Evolutionary conservation across 179 eudicot species (phyloP).

Genomic region (Beta lomatogona): DNA sequence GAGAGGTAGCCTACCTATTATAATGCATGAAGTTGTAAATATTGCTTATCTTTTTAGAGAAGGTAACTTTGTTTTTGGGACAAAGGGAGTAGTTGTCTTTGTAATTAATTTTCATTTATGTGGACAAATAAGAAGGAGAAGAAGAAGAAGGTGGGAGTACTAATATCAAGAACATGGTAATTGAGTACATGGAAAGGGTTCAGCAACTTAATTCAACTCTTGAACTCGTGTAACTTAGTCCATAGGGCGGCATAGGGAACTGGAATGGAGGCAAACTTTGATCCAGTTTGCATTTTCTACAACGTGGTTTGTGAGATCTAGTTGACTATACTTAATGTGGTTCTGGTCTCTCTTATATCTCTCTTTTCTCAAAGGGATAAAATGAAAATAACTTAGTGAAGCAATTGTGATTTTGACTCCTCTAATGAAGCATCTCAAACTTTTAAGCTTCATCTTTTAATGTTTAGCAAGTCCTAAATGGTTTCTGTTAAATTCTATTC

Average conservation of each 20-base stretch:
- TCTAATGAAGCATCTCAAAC: not conserved
- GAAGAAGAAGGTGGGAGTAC: not conserved
- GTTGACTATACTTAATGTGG: not conserved
- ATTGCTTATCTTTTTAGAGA: not conserved
- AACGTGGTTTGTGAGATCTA: not conserved
- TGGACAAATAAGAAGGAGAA: not conserved
- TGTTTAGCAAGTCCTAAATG: not conserved
- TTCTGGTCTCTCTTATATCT: not conserved
- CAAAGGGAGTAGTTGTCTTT: not conserved
- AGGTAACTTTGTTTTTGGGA: not conserved
- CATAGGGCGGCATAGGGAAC: not conserved
- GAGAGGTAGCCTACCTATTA: too few species aligned
- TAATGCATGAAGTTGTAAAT: not conserved
- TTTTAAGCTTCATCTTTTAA: not conserved
- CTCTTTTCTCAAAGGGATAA: too few species aligned
- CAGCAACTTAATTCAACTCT: not conserved
- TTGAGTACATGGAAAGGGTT: not conserved
- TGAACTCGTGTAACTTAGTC: not conserved
- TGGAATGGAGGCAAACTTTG: not conserved
- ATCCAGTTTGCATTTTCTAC: not conserved
- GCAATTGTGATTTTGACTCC: constrained; percentile 12
- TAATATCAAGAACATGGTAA: too few species aligned
- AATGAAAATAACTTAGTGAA: not conserved
- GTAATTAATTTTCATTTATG: not conserved
- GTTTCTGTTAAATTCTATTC: not conserved